Evolutionary conservation across 1,284 basidiomycete genomes (phyloP).

Genomic region (Somion occarium): DNA sequence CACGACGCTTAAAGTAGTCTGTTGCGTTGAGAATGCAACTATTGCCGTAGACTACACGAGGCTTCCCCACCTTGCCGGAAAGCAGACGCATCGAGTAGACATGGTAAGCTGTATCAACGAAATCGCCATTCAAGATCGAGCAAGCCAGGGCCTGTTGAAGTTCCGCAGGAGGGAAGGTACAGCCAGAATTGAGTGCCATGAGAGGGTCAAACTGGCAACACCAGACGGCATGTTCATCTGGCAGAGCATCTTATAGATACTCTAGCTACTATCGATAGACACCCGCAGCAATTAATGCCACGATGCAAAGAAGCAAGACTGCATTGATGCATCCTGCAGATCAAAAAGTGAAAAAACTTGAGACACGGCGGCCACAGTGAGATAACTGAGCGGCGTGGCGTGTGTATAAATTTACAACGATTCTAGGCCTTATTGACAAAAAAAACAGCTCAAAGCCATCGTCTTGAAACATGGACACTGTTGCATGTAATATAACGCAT

Average conservation of each 20-base stretch:
- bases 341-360: constrained; percentile 4
- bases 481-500: not conserved
- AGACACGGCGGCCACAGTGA: not conserved
- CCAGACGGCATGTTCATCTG: too few relatives aligned
- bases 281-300: too few relatives aligned
- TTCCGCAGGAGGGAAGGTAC: constrained; percentile 6
- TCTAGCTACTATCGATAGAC: too few relatives aligned
- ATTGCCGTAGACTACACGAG: constrained; percentile 15
- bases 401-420: too few relatives aligned
- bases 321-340: constrained; percentile 12
- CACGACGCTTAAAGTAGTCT: constrained; percentile 10
- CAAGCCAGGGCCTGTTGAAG: constrained; percentile 11
- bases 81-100: constrained; percentile 12
- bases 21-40: constrained; percentile 12
- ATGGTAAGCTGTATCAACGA: constrained; percentile 18
- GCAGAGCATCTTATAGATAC: too few relatives aligned
- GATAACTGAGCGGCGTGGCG: not conserved
- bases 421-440: not conserved
- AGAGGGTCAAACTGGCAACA: too few relatives aligned
- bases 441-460: too few relatives aligned
- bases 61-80: constrained; percentile 11
- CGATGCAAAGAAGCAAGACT: too few relatives aligned
- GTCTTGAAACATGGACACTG: not conserved
- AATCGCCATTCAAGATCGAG: constrained; percentile 12
- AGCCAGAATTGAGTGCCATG: too few relatives aligned